These are phyloP conservation scores for Raffaelea ambrosiae DNA, from an alignment of 2,329 filamentous ascomycete genomes.

Conservation along the genomic window DNA sequence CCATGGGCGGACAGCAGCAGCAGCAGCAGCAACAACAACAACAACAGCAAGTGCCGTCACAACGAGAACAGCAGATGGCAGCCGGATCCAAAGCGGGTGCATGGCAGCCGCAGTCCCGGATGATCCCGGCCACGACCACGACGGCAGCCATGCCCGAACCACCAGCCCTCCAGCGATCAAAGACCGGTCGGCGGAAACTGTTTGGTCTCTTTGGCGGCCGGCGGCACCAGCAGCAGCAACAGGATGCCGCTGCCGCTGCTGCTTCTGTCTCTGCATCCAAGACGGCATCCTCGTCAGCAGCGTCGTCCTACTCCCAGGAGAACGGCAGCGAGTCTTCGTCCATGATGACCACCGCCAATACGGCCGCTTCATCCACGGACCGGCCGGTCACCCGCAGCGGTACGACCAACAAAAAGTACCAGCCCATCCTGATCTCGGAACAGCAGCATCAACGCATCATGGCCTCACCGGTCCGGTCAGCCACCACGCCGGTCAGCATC, in stretches of 20 bases:
- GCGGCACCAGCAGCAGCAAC: constrained; percentile 31
- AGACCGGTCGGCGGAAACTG: constrained; percentile 50
- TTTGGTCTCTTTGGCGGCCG: constrained; percentile 43
- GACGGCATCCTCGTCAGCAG: background rate
- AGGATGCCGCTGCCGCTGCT: too few species aligned
- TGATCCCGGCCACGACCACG: too few species aligned
- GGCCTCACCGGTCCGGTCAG: background rate
- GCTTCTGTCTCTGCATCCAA: constrained; percentile 10
- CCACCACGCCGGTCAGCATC: background rate
- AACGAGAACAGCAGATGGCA: background rate
- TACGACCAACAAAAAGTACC: constrained; percentile 29
- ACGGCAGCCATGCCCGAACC: background rate
- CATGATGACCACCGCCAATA: constrained; percentile 8
- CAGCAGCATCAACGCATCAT: background rate
- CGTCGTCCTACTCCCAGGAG: background rate
- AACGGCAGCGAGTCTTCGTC: constrained; percentile 15
- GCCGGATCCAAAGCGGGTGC: background rate
- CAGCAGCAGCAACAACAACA: constrained; percentile 9
- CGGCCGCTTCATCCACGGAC: constrained; percentile 3
- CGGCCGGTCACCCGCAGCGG: constrained; percentile 24
- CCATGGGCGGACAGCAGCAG: constrained; percentile 9
- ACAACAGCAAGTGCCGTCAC: background rate
- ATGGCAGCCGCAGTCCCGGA: constrained; percentile 7
- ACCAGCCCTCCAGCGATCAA: constrained; percentile 31
- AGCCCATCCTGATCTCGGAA: constrained; percentile 25